phyloP scores from a whole-genome alignment of 306 rosid species.

The Gynostemma pentaphyllum region DNA sequence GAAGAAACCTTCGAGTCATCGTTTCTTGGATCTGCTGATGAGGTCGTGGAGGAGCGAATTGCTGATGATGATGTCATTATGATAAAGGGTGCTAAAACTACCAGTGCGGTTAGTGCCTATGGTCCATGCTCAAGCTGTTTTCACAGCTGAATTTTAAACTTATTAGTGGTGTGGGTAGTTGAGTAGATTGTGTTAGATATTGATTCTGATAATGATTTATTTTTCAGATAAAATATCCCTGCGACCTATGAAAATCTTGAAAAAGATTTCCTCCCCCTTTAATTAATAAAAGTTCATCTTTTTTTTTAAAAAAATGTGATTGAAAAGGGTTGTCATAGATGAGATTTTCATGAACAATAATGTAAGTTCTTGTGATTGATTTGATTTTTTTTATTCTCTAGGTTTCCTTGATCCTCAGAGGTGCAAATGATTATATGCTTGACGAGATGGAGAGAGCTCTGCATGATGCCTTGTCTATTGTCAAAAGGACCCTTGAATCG shows the following conservation, averaged over 20 bases:
- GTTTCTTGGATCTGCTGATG: constrained; percentile 84
- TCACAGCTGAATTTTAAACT: background rate
- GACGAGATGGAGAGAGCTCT: constrained; percentile 98
- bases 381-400: constrained; percentile 17
- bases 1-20: constrained; percentile 96
- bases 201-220: background rate
- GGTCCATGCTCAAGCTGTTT: background rate
- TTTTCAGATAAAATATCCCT: background rate
- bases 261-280: no score
- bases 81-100: constrained; percentile 87
- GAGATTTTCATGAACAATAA: no score
- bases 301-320: no score
- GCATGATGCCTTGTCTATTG: constrained; percentile 84
- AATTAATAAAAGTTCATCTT: no score
- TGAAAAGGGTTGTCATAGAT: no score
- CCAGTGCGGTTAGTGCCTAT: constrained; percentile 64
- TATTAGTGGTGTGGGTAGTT: no score
- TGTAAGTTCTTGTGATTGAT: background rate
- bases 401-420: constrained; percentile 85
- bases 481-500: constrained; percentile 93
- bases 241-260: background rate
- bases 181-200: background rate
- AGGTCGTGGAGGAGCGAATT: constrained; percentile 95
- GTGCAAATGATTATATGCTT: constrained; percentile 97
- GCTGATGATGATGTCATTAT: constrained; percentile 77